phyloP scores from a whole-genome alignment of 768 basidiomycete species.

The Sarcodon sp. region DNA sequence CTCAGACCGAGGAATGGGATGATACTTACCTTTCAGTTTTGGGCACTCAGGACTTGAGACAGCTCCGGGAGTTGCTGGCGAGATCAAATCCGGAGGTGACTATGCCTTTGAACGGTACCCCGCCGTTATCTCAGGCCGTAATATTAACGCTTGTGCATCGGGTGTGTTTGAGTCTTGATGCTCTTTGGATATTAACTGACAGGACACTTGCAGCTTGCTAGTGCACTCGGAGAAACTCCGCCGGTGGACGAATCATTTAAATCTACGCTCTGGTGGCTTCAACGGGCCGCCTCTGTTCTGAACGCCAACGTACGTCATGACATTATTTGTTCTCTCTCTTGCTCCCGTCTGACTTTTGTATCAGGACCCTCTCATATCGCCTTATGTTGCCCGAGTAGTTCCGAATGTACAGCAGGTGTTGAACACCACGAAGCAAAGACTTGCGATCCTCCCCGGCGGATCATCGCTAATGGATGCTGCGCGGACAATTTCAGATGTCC shows the following conservation, averaged over 20 bases:
- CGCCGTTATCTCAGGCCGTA: constrained; percentile 73
- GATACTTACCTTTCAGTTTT: constrained; percentile 69
- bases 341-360: constrained; percentile 4
- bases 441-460: constrained; percentile 65
- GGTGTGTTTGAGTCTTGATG: constrained; percentile 28
- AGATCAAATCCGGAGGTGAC: constrained; percentile 70
- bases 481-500: constrained; percentile 61
- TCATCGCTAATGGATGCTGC: constrained; percentile 55
- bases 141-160: constrained; percentile 74
- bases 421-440: constrained; percentile 68
- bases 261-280: constrained; percentile 77
- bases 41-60: constrained; percentile 59
- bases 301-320: constrained; percentile 48
- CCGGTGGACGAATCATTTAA: constrained; percentile 76
- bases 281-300: constrained; percentile 56
- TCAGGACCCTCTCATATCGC: constrained; percentile 70
- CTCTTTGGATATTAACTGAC: not conserved
- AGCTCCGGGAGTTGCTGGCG: constrained; percentile 61
- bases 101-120: constrained; percentile 60
- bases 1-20: constrained; percentile 69
- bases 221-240: constrained; percentile 60
- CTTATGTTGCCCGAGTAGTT: constrained; percentile 71
- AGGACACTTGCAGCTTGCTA: constrained; percentile 39
- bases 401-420: constrained; percentile 69
- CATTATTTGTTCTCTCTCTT: not conserved